Evolutionary conservation across 805 yeast genomes (phyloP), one percentile per base, ranked within the genome.

Genomic region (Lipomyces anomalus): DNA sequence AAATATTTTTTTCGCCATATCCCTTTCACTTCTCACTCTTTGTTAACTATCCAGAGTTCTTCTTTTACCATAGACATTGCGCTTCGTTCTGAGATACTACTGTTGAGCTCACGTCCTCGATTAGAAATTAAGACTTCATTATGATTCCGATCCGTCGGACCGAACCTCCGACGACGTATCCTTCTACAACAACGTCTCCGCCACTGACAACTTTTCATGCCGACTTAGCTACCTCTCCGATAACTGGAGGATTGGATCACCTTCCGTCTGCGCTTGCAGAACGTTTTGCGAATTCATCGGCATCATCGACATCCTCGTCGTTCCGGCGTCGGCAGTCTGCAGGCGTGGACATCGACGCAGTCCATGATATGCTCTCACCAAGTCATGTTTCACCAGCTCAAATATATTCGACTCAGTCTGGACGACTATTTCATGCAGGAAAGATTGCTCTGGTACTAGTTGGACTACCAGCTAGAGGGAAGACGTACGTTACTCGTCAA

Each of bases 381-480:
- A 72, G 74, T 51, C 81, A 82, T 58, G 76, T 84, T 16, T 81
- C 92, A 1, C 96, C 97, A 1, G 97, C 95, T 0, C 98, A 90
- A 66, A 69, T 89, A 37, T 90, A 90, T 63, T 81, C 94, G 9
- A 90, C 97, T 0, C 95, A 87, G 47, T 79, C 89, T 0, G 98
- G 98, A 0, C 76, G 87, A 53, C 71, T 92, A 57, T 92, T 86
- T 68, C 97, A 92, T 60, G 97, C 98, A 3, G 98, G 98, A 3
- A 84, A 86, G 58, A 79, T 92, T 36, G 79, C 95, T 57, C 82
- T 92, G 43, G 86, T 84, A 3, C 73, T 92, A 55, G 90, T 85
- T 3, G 98, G 98, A 0, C 71, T 89, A 48, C 97, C 98, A 1
- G 97, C 96, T 1, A 74, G 97, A 39, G 97, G 97, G 1, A 92